phyloP scores from a whole-genome alignment of 257 asterid species.

The Solanum verrucosum region DNA sequence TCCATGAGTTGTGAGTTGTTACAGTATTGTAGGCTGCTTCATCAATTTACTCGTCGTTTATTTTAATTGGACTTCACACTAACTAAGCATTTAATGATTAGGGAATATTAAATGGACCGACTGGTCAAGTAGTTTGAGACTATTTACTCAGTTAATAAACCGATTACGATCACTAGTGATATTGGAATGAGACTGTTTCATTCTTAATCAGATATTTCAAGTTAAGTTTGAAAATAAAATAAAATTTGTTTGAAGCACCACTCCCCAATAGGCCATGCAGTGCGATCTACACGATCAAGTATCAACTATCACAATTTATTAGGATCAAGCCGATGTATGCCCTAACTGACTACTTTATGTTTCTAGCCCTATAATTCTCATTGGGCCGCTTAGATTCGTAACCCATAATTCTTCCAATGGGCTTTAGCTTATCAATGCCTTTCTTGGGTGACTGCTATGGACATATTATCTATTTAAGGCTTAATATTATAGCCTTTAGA shows the following conservation, averaged over 20 bases:
- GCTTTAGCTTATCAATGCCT: neutral
- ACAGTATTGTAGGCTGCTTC: neutral
- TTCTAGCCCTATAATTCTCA: neutral
- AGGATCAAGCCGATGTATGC: neutral
- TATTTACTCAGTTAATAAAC: neutral
- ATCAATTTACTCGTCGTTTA: neutral
- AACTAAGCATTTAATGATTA: neutral
- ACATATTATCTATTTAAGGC: neutral
- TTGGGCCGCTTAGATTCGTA: neutral
- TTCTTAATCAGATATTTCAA: too few relatives aligned
- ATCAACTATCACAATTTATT: neutral
- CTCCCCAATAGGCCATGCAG: neutral
- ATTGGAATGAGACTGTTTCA: too few relatives aligned
- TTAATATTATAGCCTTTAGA: too few relatives aligned
- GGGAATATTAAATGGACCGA: neutral
- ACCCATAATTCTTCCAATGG: neutral
- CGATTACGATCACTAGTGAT: neutral
- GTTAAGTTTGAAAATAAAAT: too few relatives aligned
- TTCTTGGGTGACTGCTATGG: neutral
- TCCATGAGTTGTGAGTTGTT: neutral
- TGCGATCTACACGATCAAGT: too few relatives aligned
- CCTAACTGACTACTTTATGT: neutral
- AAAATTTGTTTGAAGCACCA: too few relatives aligned
- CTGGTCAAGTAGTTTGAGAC: neutral
- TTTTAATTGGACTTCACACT: neutral